Base-by-base conservation (phyloP, 352 stramenopile genomes). In the Thalassiosira allenii region DNA sequence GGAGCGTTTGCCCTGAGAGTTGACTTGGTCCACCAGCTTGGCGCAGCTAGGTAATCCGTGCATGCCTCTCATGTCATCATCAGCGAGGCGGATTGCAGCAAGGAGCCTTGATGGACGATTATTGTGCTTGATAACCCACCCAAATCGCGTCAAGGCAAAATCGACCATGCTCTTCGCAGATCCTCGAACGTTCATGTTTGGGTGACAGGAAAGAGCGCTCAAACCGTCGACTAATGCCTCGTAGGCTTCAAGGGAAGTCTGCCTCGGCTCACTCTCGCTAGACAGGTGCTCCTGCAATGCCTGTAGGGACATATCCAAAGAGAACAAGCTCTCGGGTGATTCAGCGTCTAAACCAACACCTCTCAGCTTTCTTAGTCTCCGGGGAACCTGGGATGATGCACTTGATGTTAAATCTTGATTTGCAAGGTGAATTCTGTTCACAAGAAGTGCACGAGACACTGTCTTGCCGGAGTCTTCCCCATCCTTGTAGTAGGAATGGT, bases 391-490 rank as follows among this genome's bases (percentile, higher is more conserved):
- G 37, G 90, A 91, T 51, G 84, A 92, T 43, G 88, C 76, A 64
- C 63, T 83, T 23, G 74, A 56, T 66, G 87, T 84, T 49, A 93
- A 41, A n/a, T 79, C 79, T 62, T 92, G 79, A 54, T 91, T 81
- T 47, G 87, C 84, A 20, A 93, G 57, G 47, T 92, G 75, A 22
- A 93, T 66, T 40, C 88, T 74, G 25, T 53, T 79, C 22, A 93
- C 79, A 52, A 94, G 69, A 29, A 94, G 75, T 20, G 75, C 74
- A 8, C 88, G 73, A 30, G 88, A 84, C 2, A 92, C 49, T 12
- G 79, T 90, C 58, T 94, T 93, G 22, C 90, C 90, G 23, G 78
- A 81, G 79, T 94, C 80, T 80, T 94, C 90, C 9, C 90, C 90
- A 74, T 94, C 90, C 63, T 91, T 92, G 64, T 86, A 94, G n/a